Conservation (phyloP, 2,329 filamentous ascomycete genomes). For the Monilinia laxa region DNA sequence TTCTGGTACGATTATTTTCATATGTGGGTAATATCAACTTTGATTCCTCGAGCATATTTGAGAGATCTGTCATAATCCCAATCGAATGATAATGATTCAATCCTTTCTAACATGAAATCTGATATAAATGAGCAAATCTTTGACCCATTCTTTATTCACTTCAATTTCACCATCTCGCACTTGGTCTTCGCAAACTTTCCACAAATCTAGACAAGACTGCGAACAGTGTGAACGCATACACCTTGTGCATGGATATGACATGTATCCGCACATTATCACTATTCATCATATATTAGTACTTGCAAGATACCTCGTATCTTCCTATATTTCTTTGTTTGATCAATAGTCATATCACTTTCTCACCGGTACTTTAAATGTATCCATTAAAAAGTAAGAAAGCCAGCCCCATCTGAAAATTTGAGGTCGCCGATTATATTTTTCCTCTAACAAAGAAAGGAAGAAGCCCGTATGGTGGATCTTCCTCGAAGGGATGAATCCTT, state of each 20-base stretch:
- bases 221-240: constrained; percentile 9
- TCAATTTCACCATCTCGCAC: not conserved
- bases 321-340: constrained; percentile 8
- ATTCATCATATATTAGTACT: constrained; percentile 7
- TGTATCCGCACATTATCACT: not conserved
- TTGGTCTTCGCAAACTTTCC: constrained; percentile 14
- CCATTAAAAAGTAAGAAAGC: constrained; percentile 9
- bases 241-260: constrained; percentile 16
- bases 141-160: constrained; percentile 4
- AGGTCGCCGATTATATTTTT: constrained; percentile 24
- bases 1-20: constrained; percentile 8
- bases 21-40: constrained; percentile 10
- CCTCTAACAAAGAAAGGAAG: constrained; percentile 8
- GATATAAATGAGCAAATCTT: not conserved
- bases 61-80: constrained; percentile 9
- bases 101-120: not conserved
- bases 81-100: not conserved
- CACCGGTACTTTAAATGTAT: constrained; percentile 9
- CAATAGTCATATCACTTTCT: not conserved
- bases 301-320: constrained; percentile 12
- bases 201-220: not conserved
- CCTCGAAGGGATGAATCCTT: not conserved
- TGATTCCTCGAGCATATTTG: constrained; percentile 15
- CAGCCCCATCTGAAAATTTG: constrained; percentile 14
- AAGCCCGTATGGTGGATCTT: constrained; percentile 1